Conservation (phyloP, 306 rosid genomes). For the Quercus mongolica region DNA sequence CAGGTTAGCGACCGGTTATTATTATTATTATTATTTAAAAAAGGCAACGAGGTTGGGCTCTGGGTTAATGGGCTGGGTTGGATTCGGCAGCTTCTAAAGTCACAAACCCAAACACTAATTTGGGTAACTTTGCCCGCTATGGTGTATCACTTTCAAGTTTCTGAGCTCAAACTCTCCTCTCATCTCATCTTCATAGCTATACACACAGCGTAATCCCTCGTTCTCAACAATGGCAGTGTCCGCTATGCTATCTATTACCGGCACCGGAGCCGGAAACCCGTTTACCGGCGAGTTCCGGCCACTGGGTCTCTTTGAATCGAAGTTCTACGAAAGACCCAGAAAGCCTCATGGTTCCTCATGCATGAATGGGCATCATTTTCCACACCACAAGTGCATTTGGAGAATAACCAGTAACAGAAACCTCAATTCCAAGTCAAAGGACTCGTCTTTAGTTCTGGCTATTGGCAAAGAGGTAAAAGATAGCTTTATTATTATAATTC, state of each 20-base stretch:
- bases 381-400: constrained; percentile 27
- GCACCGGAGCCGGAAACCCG: constrained; percentile 25
- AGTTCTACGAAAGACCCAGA: constrained; percentile 19
- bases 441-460: constrained; percentile 38
- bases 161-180: too few relatives aligned
- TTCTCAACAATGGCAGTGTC: constrained; percentile 46
- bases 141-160: too few relatives aligned
- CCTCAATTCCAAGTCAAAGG: constrained; percentile 24
- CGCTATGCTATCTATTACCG: constrained; percentile 40
- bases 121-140: too few relatives aligned
- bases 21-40: too few relatives aligned
- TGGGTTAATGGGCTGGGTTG: too few relatives aligned
- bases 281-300: constrained; percentile 27
- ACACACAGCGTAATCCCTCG: too few relatives aligned
- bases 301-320: constrained; percentile 28
- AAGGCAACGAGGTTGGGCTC: too few relatives aligned
- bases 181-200: too few relatives aligned
- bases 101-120: too few relatives aligned
- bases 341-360: constrained; percentile 22
- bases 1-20: too few relatives aligned
- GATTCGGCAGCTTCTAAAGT: too few relatives aligned
- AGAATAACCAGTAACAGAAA: constrained; percentile 12
- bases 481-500: constrained; percentile 49
- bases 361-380: constrained; percentile 23
- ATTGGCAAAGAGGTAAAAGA: constrained; percentile 63